phyloP scores from a whole-genome alignment of 345 rosid species.

The Eucalyptus brandiana region DNA sequence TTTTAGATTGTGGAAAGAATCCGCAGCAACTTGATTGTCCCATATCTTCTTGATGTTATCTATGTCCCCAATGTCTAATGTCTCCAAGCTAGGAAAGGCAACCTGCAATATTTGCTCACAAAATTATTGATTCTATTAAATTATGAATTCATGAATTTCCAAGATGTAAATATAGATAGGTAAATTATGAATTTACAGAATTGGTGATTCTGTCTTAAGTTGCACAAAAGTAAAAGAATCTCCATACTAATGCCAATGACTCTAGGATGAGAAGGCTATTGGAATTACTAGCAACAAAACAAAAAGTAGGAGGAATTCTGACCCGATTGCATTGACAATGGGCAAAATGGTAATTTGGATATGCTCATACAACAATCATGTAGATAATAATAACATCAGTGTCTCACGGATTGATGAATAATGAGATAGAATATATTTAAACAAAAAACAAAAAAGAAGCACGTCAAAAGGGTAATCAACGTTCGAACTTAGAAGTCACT shows the following conservation, averaged over 20 bases:
- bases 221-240: neutral
- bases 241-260: no score
- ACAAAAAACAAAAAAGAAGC: neutral
- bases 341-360: neutral
- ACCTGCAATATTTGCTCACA: neutral
- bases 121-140: no score
- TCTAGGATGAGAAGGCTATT: neutral
- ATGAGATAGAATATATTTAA: neutral
- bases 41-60: neutral
- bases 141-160: neutral
- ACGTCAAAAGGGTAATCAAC: neutral
- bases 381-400: no score
- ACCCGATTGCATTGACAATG: neutral
- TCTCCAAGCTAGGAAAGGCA: neutral
- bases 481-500: neutral
- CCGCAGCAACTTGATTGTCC: neutral
- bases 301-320: neutral
- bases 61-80: accelerated
- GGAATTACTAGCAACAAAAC: neutral
- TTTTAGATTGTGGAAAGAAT: neutral
- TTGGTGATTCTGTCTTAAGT: no score
- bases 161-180: no score
- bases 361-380: neutral
- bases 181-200: no score
- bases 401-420: no score